Evolutionary conservation across 2,329 filamentous ascomycete genomes (phyloP).

Genomic region (Metarhizium anisopliae): DNA sequence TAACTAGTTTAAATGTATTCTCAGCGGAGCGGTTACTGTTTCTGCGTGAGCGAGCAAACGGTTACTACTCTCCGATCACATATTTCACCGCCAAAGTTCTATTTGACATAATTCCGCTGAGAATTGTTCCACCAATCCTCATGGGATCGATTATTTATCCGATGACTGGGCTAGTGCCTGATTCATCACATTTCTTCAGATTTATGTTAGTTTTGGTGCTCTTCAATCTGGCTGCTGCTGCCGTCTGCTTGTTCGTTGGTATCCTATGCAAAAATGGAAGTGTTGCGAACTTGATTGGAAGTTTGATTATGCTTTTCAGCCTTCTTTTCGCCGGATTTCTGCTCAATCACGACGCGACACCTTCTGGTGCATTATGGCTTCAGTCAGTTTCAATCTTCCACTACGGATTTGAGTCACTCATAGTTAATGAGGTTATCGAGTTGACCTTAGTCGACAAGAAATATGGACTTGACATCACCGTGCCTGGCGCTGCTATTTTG

Average conservation of each 20-base stretch:
- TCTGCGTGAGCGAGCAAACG: slow-evolving; percentile 87
- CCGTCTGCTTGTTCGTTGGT: slow-evolving; percentile 91
- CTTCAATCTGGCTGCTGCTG: slow-evolving; percentile 90
- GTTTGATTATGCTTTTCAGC: slow-evolving; percentile 95
- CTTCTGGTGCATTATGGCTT: slow-evolving; percentile 75
- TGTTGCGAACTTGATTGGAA: slow-evolving; percentile 88
- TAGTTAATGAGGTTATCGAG: slow-evolving; percentile 92
- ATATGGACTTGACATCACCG: slow-evolving; percentile 92
- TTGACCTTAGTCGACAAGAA: slow-evolving; percentile 87
- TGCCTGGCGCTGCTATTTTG: slow-evolving; percentile 87
- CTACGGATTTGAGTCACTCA: slow-evolving; percentile 90
- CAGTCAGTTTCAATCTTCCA: slow-evolving; percentile 96
- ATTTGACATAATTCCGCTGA: slow-evolving; percentile 94
- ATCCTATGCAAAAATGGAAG: slow-evolving; percentile 88
- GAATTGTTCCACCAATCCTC: slow-evolving; percentile 86
- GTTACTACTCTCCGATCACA: slow-evolving; percentile 88
- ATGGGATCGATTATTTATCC: slow-evolving; percentile 96
- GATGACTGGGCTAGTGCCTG: slow-evolving; percentile 87
- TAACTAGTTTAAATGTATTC: slow-evolving; percentile 91
- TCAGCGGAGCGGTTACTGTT: slow-evolving; percentile 85
- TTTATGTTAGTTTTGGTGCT: slow-evolving; percentile 88
- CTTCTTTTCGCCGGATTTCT: slow-evolving; percentile 89
- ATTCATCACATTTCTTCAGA: slow-evolving; percentile 75
- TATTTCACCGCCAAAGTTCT: slow-evolving; percentile 95
- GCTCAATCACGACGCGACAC: slow-evolving; percentile 90